Conservation (phyloP, 768 basidiomycete species). For the Tricholoma flavovirens region DNA sequence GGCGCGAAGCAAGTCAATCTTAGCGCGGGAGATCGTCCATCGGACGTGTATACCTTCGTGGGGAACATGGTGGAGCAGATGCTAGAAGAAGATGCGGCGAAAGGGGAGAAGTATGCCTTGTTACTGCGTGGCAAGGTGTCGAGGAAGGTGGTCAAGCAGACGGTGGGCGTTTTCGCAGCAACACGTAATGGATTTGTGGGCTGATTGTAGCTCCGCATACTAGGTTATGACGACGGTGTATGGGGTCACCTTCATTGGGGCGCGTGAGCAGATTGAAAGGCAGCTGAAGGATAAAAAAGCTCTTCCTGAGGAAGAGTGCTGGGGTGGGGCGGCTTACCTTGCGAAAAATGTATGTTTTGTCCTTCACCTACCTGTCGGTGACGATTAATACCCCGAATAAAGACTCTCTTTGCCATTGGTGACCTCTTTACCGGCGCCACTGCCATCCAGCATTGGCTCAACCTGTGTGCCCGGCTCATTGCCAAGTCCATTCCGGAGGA, state of each 20-base stretch:
- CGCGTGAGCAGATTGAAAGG: slow-evolving; percentile 88
- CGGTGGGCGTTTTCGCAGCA: slow-evolving; percentile 41
- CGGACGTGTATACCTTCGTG: slow-evolving; percentile 93
- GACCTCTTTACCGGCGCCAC: slow-evolving; percentile 93
- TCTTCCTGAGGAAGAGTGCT: slow-evolving; percentile 67
- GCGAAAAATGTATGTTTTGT: slow-evolving; percentile 55
- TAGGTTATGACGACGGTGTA: slow-evolving; percentile 99
- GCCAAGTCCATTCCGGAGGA: slow-evolving; percentile 78
- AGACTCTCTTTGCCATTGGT: slow-evolving; percentile 79
- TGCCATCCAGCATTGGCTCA: slow-evolving; percentile 88
- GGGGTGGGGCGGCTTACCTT: slow-evolving; percentile 70
- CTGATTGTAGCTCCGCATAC: background rate
- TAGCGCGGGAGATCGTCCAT: slow-evolving; percentile 73
- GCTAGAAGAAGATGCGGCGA: slow-evolving; percentile 50
- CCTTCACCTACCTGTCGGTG: background rate
- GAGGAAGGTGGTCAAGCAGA: slow-evolving; percentile 97
- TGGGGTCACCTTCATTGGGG: slow-evolving; percentile 93
- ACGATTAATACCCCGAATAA: background rate
- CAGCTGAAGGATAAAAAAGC: slow-evolving; percentile 77
- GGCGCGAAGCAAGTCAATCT: slow-evolving; percentile 95
- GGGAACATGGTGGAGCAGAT: slow-evolving; percentile 76
- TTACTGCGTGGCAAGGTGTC: slow-evolving; percentile 73
- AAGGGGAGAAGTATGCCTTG: slow-evolving; percentile 48
- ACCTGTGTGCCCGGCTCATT: slow-evolving; percentile 75
- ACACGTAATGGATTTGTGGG: too few species aligned